Evolutionary conservation across 371 early-diverging fungal species (phyloP).

Genomic region (Hamiltosporidium tvaerminnensis): DNA sequence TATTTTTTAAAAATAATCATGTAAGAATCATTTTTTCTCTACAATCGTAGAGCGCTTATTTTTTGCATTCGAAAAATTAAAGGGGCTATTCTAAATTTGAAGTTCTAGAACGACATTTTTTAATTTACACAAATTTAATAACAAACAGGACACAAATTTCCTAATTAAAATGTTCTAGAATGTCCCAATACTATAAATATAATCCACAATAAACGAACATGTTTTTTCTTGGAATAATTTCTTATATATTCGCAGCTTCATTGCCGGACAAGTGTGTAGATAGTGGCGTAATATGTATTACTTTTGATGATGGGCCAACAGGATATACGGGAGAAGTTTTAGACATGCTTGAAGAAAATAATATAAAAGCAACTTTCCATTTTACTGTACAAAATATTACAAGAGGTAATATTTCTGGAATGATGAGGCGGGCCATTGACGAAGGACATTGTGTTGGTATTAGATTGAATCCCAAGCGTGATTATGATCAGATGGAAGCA

Average conservation of each 20-base stretch:
- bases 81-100: too few species aligned
- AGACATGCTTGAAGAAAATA: conserved; percentile 20
- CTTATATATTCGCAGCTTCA: not conserved
- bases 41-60: too few species aligned
- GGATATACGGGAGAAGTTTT: conserved; percentile 27
- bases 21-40: too few species aligned
- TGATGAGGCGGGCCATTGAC: conserved; percentile 28
- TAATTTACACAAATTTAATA: too few species aligned
- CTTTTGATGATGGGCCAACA: conserved; percentile 49
- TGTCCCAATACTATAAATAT: not conserved
- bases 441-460: conserved; percentile 50
- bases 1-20: too few species aligned
- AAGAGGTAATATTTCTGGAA: conserved; percentile 9
- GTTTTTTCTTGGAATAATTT: not conserved
- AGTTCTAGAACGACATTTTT: too few species aligned
- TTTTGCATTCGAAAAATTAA: too few species aligned
- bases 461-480: conserved; percentile 41
- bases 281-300: conserved; percentile 42
- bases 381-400: conserved; percentile 32
- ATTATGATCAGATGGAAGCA: conserved; percentile 29
- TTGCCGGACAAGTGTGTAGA: conserved; percentile 35
- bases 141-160: too few species aligned
- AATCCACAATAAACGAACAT: not conserved
- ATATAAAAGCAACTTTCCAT: conserved; percentile 37
- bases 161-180: too few species aligned